phyloP scores from a whole-genome alignment of 306 rosid genomes.

The Prunus dulcis region DNA sequence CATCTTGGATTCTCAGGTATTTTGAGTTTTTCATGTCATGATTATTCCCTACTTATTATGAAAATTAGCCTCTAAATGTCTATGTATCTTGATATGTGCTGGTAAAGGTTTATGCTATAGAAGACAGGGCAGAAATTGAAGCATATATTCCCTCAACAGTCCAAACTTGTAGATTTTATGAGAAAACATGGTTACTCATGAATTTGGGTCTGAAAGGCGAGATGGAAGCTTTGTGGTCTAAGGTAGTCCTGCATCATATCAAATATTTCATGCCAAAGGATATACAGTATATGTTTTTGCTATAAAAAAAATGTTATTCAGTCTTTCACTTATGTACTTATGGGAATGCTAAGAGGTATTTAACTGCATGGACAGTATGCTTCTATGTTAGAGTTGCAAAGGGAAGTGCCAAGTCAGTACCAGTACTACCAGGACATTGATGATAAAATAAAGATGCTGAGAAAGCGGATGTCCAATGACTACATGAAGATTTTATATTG shows the following conservation, averaged over 20 bases:
- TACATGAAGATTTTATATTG: conserved; percentile 61
- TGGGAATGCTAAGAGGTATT: conserved; percentile 13
- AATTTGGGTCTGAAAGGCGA: conserved; percentile 53
- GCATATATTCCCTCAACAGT: conserved; percentile 52
- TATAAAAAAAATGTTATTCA: neutral
- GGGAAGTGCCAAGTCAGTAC: conserved; percentile 26
- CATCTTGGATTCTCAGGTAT: conserved; percentile 69
- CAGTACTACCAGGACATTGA: conserved; percentile 49
- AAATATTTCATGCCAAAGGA: neutral
- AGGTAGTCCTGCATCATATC: conserved; percentile 44
- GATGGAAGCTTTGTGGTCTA: conserved; percentile 68
- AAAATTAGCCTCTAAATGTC: neutral
- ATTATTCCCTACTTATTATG: conserved; percentile 5
- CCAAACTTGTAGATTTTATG: conserved; percentile 55
- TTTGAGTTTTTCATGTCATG: neutral
- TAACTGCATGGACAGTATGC: conserved; percentile 51
- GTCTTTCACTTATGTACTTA: conserved; percentile 12
- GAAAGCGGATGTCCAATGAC: conserved; percentile 52
- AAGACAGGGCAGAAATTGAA: conserved; percentile 70
- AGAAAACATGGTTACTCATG: conserved; percentile 29
- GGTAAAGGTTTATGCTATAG: conserved; percentile 58
- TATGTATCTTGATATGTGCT: conserved; percentile 6
- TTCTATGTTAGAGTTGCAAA: conserved; percentile 45
- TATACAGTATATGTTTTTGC: neutral
- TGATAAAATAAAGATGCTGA: conserved; percentile 45